These are phyloP conservation scores for Discostella pseudostelligera DNA, from an alignment of 108 stramenopile species.

Conservation along the genomic window DNA sequence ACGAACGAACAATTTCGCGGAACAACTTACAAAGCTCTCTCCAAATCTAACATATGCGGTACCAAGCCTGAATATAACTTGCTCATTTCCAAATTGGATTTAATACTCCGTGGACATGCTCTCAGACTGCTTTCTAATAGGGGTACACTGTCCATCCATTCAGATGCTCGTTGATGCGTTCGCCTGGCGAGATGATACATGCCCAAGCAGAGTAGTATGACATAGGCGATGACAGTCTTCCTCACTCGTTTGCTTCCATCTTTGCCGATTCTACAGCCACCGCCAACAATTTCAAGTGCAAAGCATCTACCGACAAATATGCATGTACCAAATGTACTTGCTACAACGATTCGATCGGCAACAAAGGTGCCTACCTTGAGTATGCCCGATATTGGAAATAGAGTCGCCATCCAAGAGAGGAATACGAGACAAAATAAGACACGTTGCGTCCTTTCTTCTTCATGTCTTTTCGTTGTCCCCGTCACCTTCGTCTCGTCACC, in stretches of 20 bases:
- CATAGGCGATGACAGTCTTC: slow-evolving; percentile 5
- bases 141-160: slow-evolving; percentile 81
- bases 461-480: not conserved
- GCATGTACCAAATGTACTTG: slow-evolving; percentile 64
- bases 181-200: slow-evolving; percentile 25
- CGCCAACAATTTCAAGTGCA: slow-evolving; percentile 14
- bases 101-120: slow-evolving; percentile 78
- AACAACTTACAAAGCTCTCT: slow-evolving; percentile 45
- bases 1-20: no score
- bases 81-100: slow-evolving; percentile 76
- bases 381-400: slow-evolving; percentile 77
- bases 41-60: slow-evolving; percentile 58
- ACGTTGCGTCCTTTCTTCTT: slow-evolving; percentile 20
- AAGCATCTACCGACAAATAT: slow-evolving; percentile 49
- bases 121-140: slow-evolving; percentile 59
- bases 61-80: slow-evolving; percentile 78
- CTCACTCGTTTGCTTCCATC: not conserved
- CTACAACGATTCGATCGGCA: slow-evolving; percentile 78
- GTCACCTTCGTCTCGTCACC: not conserved
- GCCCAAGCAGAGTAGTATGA: slow-evolving; percentile 2
- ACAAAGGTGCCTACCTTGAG: slow-evolving; percentile 86
- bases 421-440: slow-evolving; percentile 54
- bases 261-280: not conserved
- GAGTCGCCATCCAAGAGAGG: slow-evolving; percentile 67
- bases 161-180: slow-evolving; percentile 50